Conservation (phyloP, 2,329 filamentous ascomycete species). For the Talaromyces sp. region DNA sequence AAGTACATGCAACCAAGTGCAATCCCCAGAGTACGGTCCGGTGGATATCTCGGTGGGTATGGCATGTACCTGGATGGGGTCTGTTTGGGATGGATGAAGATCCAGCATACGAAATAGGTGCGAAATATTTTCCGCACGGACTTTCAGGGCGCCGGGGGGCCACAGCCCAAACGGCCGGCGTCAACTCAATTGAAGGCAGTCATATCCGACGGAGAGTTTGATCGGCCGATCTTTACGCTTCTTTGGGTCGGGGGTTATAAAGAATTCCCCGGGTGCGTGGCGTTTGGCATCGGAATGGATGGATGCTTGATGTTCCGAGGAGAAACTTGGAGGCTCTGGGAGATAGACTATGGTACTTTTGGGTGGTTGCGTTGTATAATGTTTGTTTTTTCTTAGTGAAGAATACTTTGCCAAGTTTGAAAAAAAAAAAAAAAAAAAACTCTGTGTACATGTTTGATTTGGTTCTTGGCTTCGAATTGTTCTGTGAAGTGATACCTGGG, state of each 20-base stretch:
- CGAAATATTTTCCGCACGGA: not conserved
- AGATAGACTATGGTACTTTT: too few relatives aligned
- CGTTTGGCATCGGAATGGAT: not conserved
- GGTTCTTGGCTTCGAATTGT: too few relatives aligned
- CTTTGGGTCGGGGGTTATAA: slow-evolving; percentile 4
- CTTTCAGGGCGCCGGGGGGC: slow-evolving; percentile 2
- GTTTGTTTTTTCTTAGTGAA: too few relatives aligned
- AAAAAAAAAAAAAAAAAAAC: too few relatives aligned
- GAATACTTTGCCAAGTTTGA: too few relatives aligned
- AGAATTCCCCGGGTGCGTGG: slow-evolving; percentile 6
- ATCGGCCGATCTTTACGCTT: slow-evolving; percentile 13
- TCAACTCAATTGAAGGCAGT: slow-evolving; percentile 19
- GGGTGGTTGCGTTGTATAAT: too few relatives aligned
- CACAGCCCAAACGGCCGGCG: slow-evolving; percentile 16
- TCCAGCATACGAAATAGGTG: not conserved
- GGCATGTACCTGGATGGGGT: not conserved
- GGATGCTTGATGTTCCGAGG: not conserved
- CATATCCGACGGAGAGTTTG: slow-evolving; percentile 11
- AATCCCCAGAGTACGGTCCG: not conserved
- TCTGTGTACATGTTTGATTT: too few relatives aligned
- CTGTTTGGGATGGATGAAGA: not conserved
- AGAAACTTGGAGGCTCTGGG: not conserved
- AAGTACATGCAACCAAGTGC: not conserved
- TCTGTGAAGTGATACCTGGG: too few relatives aligned
- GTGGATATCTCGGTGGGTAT: not conserved